phyloP scores from a whole-genome alignment of 192 early-diverging fungal genomes.

The Coemansia sp. region DNA sequence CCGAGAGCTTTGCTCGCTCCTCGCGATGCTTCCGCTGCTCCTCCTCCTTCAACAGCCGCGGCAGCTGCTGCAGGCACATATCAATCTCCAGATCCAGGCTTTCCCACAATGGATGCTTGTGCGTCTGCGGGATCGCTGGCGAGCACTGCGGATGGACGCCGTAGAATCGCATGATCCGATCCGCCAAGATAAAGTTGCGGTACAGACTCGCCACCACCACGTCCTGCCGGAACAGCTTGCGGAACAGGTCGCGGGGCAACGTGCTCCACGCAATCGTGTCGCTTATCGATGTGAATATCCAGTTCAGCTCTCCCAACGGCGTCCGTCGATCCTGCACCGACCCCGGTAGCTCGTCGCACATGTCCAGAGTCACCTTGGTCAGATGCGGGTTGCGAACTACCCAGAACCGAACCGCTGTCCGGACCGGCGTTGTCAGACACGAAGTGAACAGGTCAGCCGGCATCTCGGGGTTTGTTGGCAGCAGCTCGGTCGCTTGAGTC shows the following conservation, averaged over 20 bases:
- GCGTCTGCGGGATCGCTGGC: conserved; percentile 80
- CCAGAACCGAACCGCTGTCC: conserved; percentile 89
- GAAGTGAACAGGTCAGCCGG: conserved; percentile 97
- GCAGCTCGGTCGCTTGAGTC: conserved; percentile 71
- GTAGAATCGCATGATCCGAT: conserved; percentile 93
- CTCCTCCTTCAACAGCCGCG: conserved; percentile 57
- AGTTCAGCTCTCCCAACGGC: conserved; percentile 94
- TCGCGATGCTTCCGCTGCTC: conserved; percentile 21
- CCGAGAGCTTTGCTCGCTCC: conserved; percentile 12
- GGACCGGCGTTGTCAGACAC: conserved; percentile 92
- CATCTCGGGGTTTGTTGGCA: conserved; percentile 89
- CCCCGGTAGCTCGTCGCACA: conserved; percentile 68
- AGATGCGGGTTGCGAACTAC: conserved; percentile 77
- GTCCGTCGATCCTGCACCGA: conserved; percentile 84
- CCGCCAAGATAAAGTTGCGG: conserved; percentile 92
- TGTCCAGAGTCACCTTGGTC: conserved; percentile 63
- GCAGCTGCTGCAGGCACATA: conserved; percentile 85
- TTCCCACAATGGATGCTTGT: conserved; percentile 95
- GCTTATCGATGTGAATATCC: conserved; percentile 98
- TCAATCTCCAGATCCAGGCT: conserved; percentile 94
- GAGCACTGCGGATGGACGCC: conserved; percentile 85
- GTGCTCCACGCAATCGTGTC: conserved; percentile 98
- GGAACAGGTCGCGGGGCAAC: conserved; percentile 82
- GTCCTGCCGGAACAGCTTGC: conserved; percentile 88
- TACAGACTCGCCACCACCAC: conserved; percentile 90